Conservation (phyloP, 2,329 filamentous ascomycete genomes). For the Metarhizium guizhouense region DNA sequence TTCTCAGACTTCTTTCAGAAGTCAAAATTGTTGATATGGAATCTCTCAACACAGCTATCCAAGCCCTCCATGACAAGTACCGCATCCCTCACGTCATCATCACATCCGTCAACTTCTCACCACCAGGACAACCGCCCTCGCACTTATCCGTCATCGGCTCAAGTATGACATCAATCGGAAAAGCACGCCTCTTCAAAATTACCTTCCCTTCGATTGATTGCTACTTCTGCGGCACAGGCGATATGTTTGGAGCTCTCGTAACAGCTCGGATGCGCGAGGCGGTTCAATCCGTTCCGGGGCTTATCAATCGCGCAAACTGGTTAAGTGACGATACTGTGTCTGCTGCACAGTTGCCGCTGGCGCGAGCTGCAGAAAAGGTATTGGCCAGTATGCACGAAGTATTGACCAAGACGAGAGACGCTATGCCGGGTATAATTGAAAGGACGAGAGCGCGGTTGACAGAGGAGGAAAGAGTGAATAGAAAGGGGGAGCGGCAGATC, state of each 20-base stretch:
- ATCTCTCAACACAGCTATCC: constrained; percentile 65
- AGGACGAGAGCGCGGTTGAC: constrained; percentile 32
- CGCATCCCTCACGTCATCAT: constrained; percentile 82
- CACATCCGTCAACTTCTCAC: constrained; percentile 70
- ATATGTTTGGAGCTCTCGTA: constrained; percentile 95
- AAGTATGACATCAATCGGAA: constrained; percentile 52
- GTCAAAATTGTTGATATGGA: constrained; percentile 70
- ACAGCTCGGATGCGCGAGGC: constrained; percentile 83
- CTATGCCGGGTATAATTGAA: constrained; percentile 45
- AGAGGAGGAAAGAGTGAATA: constrained; percentile 34
- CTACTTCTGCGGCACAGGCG: constrained; percentile 93
- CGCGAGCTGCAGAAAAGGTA: constrained; percentile 75
- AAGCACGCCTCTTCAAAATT: constrained; percentile 79
- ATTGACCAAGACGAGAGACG: constrained; percentile 57
- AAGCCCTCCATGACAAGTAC: constrained; percentile 66
- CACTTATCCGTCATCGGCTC: constrained; percentile 70
- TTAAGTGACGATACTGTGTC: constrained; percentile 62
- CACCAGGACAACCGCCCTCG: constrained; percentile 36
- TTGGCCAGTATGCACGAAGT: constrained; percentile 89
- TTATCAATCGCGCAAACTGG: constrained; percentile 59
- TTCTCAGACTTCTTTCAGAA: constrained; percentile 66
- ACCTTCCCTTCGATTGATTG: constrained; percentile 80
- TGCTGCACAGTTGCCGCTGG: constrained; percentile 68
- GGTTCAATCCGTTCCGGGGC: constrained; percentile 35
- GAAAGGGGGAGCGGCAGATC: constrained; percentile 55